Percentiles rank a stretch among this genome's conserved stretches.
Conservation (phyloP, 345 rosid genomes). For the Conringia planisiliqua region DNA sequence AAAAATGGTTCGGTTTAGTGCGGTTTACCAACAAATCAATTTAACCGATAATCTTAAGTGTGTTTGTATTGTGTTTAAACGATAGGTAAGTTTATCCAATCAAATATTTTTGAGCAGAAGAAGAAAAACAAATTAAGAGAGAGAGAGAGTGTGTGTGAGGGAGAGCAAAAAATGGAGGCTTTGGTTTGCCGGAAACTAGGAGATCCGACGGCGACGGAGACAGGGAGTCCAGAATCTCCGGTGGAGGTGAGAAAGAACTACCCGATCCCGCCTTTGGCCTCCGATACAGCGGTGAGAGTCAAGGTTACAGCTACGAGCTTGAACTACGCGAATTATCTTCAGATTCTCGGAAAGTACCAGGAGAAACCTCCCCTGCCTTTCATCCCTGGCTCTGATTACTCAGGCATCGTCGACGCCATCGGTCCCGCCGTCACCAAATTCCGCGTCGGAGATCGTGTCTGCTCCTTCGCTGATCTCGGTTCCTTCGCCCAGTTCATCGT, state of each 20-base stretch:
- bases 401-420: slow-evolving; percentile 65
- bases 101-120: not conserved
- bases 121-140: not conserved
- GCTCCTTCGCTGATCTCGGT: slow-evolving; percentile 58
- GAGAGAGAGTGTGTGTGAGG: not conserved
- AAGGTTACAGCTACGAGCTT: slow-evolving; percentile 89
- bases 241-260: slow-evolving; percentile 41
- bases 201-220: slow-evolving; percentile 50
- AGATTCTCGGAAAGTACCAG: slow-evolving; percentile 82
- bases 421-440: slow-evolving; percentile 62
- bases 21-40: not conserved
- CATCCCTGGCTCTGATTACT: slow-evolving; percentile 90
- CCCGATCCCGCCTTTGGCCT: slow-evolving; percentile 58
- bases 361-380: slow-evolving; percentile 83
- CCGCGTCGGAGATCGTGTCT: slow-evolving; percentile 77
- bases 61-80: not conserved
- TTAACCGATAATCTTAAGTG: too few relatives aligned
- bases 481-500: slow-evolving; percentile 88
- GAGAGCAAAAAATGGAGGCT: slow-evolving; percentile 64
- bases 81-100: not conserved
- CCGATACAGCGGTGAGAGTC: slow-evolving; percentile 65
- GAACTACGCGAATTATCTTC: slow-evolving; percentile 92
- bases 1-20: not conserved
- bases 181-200: slow-evolving; percentile 70
- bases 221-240: slow-evolving; percentile 42